Evolutionary conservation across 495 filamentous ascomycete genomes (phyloP), one percentile per base, ranked within the genome.

Genomic region (Thermochaetoides thermophila): DNA sequence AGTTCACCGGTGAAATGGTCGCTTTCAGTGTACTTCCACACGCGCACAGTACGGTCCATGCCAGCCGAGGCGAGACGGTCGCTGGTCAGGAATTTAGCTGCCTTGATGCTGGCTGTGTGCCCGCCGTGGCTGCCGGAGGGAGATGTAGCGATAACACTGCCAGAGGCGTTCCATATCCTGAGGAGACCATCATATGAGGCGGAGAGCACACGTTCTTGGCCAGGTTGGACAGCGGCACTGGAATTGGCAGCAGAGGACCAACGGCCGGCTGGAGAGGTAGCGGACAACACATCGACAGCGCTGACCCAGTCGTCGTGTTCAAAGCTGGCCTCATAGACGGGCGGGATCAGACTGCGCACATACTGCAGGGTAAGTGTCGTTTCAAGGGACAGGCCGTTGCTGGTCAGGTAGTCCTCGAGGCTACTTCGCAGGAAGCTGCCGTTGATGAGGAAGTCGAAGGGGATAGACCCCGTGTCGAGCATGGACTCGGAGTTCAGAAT

Each of bases 291-390:
- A 46, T 94, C 83, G n/a, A 94, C 78, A n/a, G 73, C 66, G 52
- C 78, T 80, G 20, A 97, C 80, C 89, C 89, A 97, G 48, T 95
- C 87, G 46, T 95, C 85, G 50, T 96, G 85, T 59, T 93, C 73
- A 55, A 91, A 95, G 34, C 78, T 82, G 5, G 85, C 73, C 26
- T 86, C 73, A 52, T 84, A 81, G 9, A 78, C 60, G 14, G 89
- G 91, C 1, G 89, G 89, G 50, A 93, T 76, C 32, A 91, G 60
- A 33, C 84, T 85, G 38, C 84, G 76, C 6, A 93, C 83, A 61
- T 95, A 97, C 63, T 95, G 85, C 27, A 97, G 69, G 20, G 77
- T 78, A 18, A 97, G 58, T 3, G 76, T 83, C 7, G 76, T 77
- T 60, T 97, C 89, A 18, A 84, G 66, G 25, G 82, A 91, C 36